Conservation (phyloP, 1,139 yeast species). For the Pichia sp. region DNA sequence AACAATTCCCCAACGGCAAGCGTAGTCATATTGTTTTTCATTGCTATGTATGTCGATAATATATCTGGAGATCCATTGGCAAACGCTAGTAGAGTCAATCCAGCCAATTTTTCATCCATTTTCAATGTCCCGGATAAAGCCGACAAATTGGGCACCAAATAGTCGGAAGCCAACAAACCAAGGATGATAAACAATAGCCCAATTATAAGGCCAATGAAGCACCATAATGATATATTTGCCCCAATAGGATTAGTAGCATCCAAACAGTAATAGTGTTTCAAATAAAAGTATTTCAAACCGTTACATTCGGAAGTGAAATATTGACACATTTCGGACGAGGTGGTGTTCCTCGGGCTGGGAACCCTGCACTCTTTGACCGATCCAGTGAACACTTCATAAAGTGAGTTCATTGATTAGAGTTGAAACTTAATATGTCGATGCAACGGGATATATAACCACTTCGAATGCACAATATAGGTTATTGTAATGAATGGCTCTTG, state of each 20-base stretch:
- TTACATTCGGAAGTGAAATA: conserved; percentile 13
- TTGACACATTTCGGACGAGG: conserved; percentile 9
- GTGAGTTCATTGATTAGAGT: too few species aligned
- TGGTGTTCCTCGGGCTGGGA: not conserved
- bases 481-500: too few species aligned
- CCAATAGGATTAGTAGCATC: conserved; percentile 1
- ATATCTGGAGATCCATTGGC: conserved; percentile 95
- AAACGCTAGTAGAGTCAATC: conserved; percentile 78
- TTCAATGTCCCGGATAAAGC: conserved; percentile 51
- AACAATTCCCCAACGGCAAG: conserved; percentile 82
- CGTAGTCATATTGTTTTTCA: conserved; percentile 57
- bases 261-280: conserved; percentile 16
- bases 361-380: too few species aligned
- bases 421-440: too few species aligned
- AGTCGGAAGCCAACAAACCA: conserved; percentile 71
- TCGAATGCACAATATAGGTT: too few species aligned
- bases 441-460: too few species aligned
- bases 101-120: conserved; percentile 73
- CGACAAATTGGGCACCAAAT: conserved; percentile 64
- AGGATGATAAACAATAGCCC: conserved; percentile 24
- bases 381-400: too few species aligned
- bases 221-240: conserved; percentile 7
- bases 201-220: conserved; percentile 1
- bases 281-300: conserved; percentile 10
- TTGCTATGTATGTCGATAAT: conserved; percentile 74